Conservation (phyloP, 2,329 filamentous ascomycete species). For the Lasiodiplodia sp. region DNA sequence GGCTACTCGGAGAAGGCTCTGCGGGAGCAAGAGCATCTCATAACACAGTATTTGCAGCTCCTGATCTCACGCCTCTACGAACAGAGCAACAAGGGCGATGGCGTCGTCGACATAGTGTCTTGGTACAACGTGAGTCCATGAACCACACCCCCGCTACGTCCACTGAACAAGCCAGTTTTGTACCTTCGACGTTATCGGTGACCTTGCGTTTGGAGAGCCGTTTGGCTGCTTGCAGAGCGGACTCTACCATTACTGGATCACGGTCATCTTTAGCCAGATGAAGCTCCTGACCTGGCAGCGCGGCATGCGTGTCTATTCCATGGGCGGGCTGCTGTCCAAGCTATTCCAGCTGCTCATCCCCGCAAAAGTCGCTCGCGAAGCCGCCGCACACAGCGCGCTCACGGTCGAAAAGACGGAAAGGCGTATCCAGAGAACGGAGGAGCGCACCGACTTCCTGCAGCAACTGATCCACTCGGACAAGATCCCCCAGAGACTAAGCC, state of each 20-base stretch:
- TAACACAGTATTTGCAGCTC: constrained; percentile 33
- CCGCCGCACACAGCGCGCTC: background rate
- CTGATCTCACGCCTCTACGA: background rate
- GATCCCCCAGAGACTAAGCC: background rate
- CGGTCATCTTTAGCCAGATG: background rate
- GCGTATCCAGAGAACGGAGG: background rate
- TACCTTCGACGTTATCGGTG: background rate
- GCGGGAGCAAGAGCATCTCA: constrained; percentile 46
- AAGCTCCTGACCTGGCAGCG: background rate
- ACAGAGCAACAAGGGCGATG: background rate
- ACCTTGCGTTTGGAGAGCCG: background rate
- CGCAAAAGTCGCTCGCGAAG: background rate
- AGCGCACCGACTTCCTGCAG: background rate
- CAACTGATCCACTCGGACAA: background rate
- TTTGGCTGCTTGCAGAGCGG: background rate
- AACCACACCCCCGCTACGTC: background rate
- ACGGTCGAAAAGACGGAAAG: background rate
- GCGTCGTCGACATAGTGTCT: background rate
- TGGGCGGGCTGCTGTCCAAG: background rate
- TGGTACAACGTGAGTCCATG: background rate
- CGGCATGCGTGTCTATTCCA: constrained; percentile 10
- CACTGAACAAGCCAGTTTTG: background rate
- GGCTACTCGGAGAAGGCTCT: constrained; percentile 55
- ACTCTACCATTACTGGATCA: background rate
- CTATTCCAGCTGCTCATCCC: background rate